phyloP scores from a whole-genome alignment of 345 rosid species.

The Populus nigra region DNA sequence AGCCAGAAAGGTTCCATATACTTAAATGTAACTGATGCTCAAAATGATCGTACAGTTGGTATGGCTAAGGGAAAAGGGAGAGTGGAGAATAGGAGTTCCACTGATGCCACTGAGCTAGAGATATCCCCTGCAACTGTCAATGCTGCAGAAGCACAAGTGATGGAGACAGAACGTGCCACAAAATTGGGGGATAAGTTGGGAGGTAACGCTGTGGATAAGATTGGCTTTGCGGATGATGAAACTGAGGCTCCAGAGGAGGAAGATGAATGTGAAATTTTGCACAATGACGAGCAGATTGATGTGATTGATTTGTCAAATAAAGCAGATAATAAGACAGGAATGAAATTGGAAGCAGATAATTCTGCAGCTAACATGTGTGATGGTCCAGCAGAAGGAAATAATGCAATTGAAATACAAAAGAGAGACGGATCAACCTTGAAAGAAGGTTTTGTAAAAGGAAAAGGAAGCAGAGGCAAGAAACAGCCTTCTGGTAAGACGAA shows the following conservation, averaged over 20 bases:
- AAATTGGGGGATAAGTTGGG: constrained; percentile 27
- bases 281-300: constrained; percentile 26
- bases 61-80: constrained; percentile 24
- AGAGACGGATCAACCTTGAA: constrained; percentile 23
- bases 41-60: constrained; percentile 24
- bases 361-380: background rate
- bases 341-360: constrained; percentile 20
- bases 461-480: constrained; percentile 28
- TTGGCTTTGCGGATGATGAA: constrained; percentile 39
- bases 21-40: constrained; percentile 36
- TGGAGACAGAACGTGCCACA: constrained; percentile 11
- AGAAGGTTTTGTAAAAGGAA: constrained; percentile 13
- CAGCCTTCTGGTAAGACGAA: constrained; percentile 28
- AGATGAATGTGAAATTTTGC: constrained; percentile 23
- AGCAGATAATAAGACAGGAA: constrained; percentile 7
- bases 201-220: constrained; percentile 16
- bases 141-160: constrained; percentile 29
- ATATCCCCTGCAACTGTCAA: constrained; percentile 22
- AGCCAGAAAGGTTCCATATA: constrained; percentile 60
- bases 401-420: constrained; percentile 21
- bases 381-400: constrained; percentile 19
- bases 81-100: constrained; percentile 16
- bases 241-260: constrained; percentile 56
- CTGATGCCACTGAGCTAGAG: constrained; percentile 29
- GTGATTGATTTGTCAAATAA: constrained; percentile 12